A percentile compares a stretch with the other conserved stretches of the same genome.
phyloP scores from a whole-genome alignment of 768 basidiomycete genomes.

The Amanita exitialis region DNA sequence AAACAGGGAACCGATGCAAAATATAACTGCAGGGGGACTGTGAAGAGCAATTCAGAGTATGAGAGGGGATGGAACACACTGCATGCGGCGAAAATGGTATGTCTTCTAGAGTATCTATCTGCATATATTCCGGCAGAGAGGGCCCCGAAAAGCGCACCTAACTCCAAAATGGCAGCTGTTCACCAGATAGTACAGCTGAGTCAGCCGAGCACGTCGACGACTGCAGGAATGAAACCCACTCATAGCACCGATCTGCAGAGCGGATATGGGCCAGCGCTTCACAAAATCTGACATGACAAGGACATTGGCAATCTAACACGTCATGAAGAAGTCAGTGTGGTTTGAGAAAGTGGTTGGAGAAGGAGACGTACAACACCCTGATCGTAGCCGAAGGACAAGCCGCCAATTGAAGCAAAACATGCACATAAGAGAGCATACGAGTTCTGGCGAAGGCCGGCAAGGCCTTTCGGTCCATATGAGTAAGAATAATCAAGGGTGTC shows the following conservation, averaged over 20 bases:
- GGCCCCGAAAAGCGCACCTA: constrained; percentile 74
- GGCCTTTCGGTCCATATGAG: constrained; percentile 62
- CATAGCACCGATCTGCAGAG: constrained; percentile 68
- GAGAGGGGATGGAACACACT: constrained; percentile 29
- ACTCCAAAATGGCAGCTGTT: constrained; percentile 66
- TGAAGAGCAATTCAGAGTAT: neutral
- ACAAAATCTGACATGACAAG: constrained; percentile 75
- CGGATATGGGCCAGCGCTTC: constrained; percentile 55
- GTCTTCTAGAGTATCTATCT: constrained; percentile 56
- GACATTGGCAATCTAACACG: constrained; percentile 60
- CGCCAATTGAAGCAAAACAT: constrained; percentile 68
- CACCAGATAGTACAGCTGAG: neutral
- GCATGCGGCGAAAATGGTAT: constrained; percentile 60
- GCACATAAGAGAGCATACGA: constrained; percentile 58
- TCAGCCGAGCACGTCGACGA: neutral
- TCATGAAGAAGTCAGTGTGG: neutral
- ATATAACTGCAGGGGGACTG: constrained; percentile 35
- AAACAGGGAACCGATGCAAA: constrained; percentile 61
- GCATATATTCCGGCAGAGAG: constrained; percentile 57
- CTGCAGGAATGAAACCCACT: constrained; percentile 34
- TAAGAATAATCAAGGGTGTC: constrained; percentile 47
- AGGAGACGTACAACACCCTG: constrained; percentile 51
- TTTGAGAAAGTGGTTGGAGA: too few species aligned
- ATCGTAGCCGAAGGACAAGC: constrained; percentile 74
- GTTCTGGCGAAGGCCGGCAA: constrained; percentile 55